Evolutionary conservation across 2,329 filamentous ascomycete genomes (phyloP), one percentile per base, ranked within the genome.

Genomic region (Diaporthe eres): DNA sequence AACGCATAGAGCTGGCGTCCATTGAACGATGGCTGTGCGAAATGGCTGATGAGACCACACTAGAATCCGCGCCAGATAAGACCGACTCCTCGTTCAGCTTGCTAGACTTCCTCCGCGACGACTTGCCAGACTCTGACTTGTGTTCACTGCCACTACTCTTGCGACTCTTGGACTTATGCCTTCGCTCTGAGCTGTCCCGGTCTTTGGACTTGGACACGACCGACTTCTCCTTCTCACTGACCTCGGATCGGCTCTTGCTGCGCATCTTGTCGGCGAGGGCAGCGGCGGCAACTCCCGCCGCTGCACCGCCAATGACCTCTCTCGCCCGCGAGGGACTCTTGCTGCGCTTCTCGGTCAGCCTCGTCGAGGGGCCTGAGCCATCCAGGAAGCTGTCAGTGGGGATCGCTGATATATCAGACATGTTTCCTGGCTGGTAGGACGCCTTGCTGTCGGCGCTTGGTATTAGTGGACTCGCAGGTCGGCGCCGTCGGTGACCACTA

Each of bases 401-500:
- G 71, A 92, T 92, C 88, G 94, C 84, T 87, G 96, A 98, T 68
- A 98, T 94, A 81, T 98, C 96, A 4, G 96, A 98, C 70, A 92
- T 87, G 79, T 91, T 91, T 17, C 91, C 88, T 47, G 91, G 89
- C 67, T 92, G 86, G 82, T 94, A 95, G 72, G 84, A 91, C 82
- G 85, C 90, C 28, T 84, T 84, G 80, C 85, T 93, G 85, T 85
- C 91, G 85, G 82, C 87, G 65, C 84, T 88, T 80, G 87, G 91
- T 77, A 90, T 93, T 81, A 90, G 90, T 83, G 85, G 96, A 78
- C 89, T 98, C 85, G 90, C 94, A 87, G 87, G 89, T 77, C 89
- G 89, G 83, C 89, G 92, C 82, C 89, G 87, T 78, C 88, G 86
- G 74, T 82, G 82, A 70, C 81, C 83, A 78, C 88, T 86, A 68